Base-by-base conservation (phyloP, 2,329 filamentous ascomycete species). In the Furcasterigmium furcatum region DNA sequence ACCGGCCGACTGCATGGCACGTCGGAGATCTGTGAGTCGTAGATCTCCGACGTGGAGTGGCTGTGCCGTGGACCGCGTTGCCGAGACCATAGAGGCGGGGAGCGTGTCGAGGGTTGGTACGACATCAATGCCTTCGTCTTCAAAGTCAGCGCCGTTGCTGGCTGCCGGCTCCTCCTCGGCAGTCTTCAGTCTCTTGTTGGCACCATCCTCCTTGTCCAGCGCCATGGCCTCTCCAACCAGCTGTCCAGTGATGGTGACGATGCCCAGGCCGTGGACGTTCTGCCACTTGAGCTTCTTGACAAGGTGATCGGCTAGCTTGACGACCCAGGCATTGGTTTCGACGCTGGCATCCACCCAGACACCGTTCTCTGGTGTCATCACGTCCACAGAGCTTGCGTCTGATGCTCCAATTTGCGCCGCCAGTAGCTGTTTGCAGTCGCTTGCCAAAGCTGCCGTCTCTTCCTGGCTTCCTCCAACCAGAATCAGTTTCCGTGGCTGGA, bases 251-350 rank as follows among this genome's bases (percentile, higher is more conserved):
- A 99, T 77, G n/a, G 92, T 95, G 14, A 96, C 92, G 46, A 99
- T 89, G 32, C 90, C 88, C 8, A 97, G 73, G 3, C 88, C 91
- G 46, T 90, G 85, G 20, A 97, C 91, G 47, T 89, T 91, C 69
- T 97, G 94, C 94, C 94, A 97, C 59, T 88, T 89, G 48, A 99
- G 76, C 55, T 87, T 87, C 66, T 89, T 89, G 48, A 95, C 87
- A 18, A 99, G 80, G 38, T 80, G 73, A 55, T 92, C 88, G 41
- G 89, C 91, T 16, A 99, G 77, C 65, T 91, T 95, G 49, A 99
- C 88, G 20, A 88, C 85, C 94, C 95, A 99, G 4, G 94, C 91
- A 62, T 97, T 96, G 5, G 92, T 97, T 62, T 99, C 94, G 35
- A 97, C 92, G 59, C 91, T 96, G 12, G 92, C 94, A 64, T 99